Evolutionary conservation across 768 basidiomycete genomes (phyloP), one percentile per base, ranked within the genome.

Genomic region (Mycena venus): DNA sequence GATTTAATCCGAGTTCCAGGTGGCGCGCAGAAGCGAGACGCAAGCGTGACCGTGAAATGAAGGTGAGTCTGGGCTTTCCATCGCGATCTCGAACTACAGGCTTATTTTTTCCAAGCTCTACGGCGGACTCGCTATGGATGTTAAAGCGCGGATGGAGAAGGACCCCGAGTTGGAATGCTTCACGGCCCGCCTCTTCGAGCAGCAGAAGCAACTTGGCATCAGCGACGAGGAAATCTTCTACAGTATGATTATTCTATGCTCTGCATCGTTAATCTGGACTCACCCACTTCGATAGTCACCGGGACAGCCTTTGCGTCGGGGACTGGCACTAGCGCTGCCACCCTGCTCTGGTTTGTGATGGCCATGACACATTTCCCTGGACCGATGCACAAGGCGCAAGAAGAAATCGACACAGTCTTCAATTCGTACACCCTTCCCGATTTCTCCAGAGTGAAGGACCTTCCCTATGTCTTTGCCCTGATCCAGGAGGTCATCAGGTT

Each of bases 321-420:
- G 3, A 56, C 65, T 3, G 65, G 27, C 38, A 67, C 65, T 1
- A 67, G 23, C 10, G 34, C 51, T 0, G 51, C 6, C 19, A 67
- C 65, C n/a, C n/a, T 67, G n/a, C 65, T 36, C 23, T 67, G 65
- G 65, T 67, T 67, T 14, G 11, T 67, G 17, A 67, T 67, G 51
- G 65, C 65, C 10, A 67, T 67, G 65, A 36, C 25, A 40, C 25
- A 38, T 5, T 56, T 19, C 25, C 65, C 44, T n/a, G 65, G 0
- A 10, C 11, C 65, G 34, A 25, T 27, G 53, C 23, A 40, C 9
- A 67, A 67, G 27, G 65, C 65, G 27, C 65, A 67, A 19, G 49
- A 23, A 38, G 65, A 67, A 14, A 36, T 67, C 21, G 65, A 67
- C 25, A 36, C 65, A 1, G 51, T 67, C 12, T 67, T 55, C 51